phyloP scores from a whole-genome alignment of 768 basidiomycete species.

The Suillus subaureus region DNA sequence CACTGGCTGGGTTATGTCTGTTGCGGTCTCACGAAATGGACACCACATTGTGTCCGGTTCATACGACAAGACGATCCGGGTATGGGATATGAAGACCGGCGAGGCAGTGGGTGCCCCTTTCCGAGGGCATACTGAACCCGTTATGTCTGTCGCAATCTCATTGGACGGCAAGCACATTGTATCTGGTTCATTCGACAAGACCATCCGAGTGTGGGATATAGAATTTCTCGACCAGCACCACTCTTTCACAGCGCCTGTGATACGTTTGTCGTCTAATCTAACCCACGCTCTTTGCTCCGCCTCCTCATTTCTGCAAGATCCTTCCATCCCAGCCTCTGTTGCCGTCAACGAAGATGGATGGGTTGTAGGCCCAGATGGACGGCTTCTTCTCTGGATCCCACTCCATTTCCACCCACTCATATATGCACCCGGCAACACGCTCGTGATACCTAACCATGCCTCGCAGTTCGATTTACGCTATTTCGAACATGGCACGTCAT shows the following conservation, averaged over 20 bases:
- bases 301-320: background rate
- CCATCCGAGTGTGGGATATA: constrained; percentile 4
- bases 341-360: background rate
- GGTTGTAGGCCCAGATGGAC: background rate
- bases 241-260: no score
- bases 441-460: background rate
- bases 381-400: constrained; percentile 5
- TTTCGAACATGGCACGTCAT: no score
- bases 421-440: background rate
- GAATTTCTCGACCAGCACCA: background rate
- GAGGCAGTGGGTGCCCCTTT: background rate
- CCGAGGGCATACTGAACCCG: background rate
- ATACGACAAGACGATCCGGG: constrained; percentile 7
- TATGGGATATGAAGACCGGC: constrained; percentile 16
- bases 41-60: no score
- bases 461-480: background rate
- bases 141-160: background rate
- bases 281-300: background rate
- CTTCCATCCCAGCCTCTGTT: background rate
- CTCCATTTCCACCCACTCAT: background rate
- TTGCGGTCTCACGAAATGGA: no score
- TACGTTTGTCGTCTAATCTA: background rate
- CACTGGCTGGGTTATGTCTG: no score
- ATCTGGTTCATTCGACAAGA: constrained; percentile 2
- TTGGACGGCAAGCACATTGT: background rate